phyloP scores from a whole-genome alignment of 177 flowering plant genomes.

The Vitis hybrid region DNA sequence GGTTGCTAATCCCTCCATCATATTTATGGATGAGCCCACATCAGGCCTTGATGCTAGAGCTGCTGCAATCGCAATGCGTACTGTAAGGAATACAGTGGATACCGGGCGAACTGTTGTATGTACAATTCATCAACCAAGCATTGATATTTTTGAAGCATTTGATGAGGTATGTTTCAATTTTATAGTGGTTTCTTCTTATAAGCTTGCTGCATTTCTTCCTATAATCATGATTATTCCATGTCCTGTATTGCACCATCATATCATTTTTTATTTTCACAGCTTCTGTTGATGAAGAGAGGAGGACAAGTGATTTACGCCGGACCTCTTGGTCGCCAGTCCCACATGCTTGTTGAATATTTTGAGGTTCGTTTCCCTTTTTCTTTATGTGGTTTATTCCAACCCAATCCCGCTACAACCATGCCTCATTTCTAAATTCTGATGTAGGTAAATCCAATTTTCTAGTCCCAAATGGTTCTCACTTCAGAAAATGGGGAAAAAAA shows the following conservation, averaged over 20 bases:
- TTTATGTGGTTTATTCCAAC: too few relatives aligned
- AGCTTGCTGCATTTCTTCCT: neutral
- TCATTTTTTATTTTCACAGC: slow-evolving; percentile 17
- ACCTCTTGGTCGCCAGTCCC: slow-evolving; percentile 55
- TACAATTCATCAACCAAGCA: slow-evolving; percentile 56
- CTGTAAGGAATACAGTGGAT: slow-evolving; percentile 55
- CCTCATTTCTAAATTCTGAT: neutral
- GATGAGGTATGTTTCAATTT: slow-evolving; percentile 38
- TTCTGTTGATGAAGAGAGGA: slow-evolving; percentile 55
- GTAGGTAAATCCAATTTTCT: too few relatives aligned
- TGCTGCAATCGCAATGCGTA: slow-evolving; percentile 65
- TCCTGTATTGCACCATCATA: neutral
- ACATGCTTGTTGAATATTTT: slow-evolving; percentile 56
- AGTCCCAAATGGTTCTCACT: neutral
- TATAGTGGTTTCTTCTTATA: neutral
- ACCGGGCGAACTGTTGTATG: slow-evolving; percentile 57
- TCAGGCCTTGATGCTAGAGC: slow-evolving; percentile 69
- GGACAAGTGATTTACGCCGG: slow-evolving; percentile 70
- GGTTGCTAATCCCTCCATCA: slow-evolving; percentile 58
- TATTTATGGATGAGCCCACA: slow-evolving; percentile 58
- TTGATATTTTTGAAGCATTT: slow-evolving; percentile 55
- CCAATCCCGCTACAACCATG: neutral
- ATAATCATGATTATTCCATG: neutral
- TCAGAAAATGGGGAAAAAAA: neutral
- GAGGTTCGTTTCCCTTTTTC: slow-evolving; percentile 34